phyloP scores from a whole-genome alignment of 768 basidiomycete species.

The Chlorophyllum brunneum region DNA sequence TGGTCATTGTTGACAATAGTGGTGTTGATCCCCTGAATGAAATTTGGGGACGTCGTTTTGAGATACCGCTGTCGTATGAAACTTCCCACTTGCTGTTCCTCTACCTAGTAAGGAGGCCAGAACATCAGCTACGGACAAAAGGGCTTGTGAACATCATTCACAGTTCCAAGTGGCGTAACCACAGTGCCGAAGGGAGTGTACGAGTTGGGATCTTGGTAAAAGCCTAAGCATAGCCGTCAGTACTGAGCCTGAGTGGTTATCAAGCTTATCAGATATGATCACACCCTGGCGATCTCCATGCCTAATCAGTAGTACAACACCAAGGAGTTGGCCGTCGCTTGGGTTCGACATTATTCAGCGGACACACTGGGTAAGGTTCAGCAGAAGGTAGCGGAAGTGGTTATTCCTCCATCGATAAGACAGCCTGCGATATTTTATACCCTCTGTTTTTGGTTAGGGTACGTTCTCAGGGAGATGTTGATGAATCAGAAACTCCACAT shows the following conservation, averaged over 20 bases:
- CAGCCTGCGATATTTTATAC: neutral
- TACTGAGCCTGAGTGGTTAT: neutral
- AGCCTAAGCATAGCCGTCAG: conserved; percentile 32
- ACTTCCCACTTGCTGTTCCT: conserved; percentile 57
- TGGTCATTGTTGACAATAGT: conserved; percentile 33
- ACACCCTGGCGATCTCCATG: conserved; percentile 56
- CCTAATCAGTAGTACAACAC: conserved; percentile 52
- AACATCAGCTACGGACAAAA: neutral
- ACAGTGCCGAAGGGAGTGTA: conserved; percentile 53
- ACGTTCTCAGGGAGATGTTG: neutral
- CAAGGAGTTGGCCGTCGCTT: conserved; percentile 37
- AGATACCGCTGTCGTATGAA: conserved; percentile 52
- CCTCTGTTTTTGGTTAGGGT: neutral
- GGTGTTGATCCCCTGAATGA: conserved; percentile 41
- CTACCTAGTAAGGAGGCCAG: conserved; percentile 30
- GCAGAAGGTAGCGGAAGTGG: neutral
- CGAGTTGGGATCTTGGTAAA: conserved; percentile 58
- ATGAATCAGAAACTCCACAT: conserved; percentile 9
- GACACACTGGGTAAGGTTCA: neutral
- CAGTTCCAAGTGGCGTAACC: conserved; percentile 69
- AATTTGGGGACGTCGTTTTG: conserved; percentile 46
- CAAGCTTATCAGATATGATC: neutral
- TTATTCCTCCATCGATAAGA: neutral
- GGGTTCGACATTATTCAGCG: neutral
- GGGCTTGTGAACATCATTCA: conserved; percentile 25